Evolutionary conservation across 768 basidiomycete genomes (phyloP).

Genomic region (Zangia roseola): DNA sequence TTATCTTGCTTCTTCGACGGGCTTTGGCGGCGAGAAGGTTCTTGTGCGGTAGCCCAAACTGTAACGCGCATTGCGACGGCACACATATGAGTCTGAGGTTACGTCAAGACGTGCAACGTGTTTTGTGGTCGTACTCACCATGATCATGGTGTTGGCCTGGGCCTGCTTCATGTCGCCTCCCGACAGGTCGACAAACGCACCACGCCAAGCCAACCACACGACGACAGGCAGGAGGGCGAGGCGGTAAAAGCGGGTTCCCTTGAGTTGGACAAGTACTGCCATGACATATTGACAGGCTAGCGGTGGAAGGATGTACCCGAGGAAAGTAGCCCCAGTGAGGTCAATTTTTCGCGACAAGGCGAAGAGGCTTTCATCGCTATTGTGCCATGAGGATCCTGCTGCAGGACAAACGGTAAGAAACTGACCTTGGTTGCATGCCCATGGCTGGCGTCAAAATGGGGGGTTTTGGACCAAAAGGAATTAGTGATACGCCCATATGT

Average conservation of each 20-base stretch:
- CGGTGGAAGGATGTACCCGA: slow-evolving; percentile 40
- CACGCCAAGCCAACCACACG: slow-evolving; percentile 43
- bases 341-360: slow-evolving; percentile 4
- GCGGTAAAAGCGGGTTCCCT: slow-evolving; percentile 40
- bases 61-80: slow-evolving; percentile 11
- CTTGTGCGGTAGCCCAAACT: slow-evolving; percentile 16
- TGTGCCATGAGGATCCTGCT: not conserved
- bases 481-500: not conserved
- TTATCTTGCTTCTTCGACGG: not conserved
- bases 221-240: slow-evolving; percentile 48
- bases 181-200: slow-evolving; percentile 25
- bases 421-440: slow-evolving; percentile 5
- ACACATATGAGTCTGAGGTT: slow-evolving; percentile 13
- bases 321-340: slow-evolving; percentile 23
- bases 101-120: not conserved
- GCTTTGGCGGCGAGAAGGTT: slow-evolving; percentile 12
- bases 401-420: not conserved
- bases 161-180: slow-evolving; percentile 16
- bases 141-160: slow-evolving; percentile 11
- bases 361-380: not conserved
- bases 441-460: not conserved
- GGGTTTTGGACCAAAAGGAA: not conserved
- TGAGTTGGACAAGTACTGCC: slow-evolving; percentile 50
- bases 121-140: slow-evolving; percentile 11
- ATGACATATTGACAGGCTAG: slow-evolving; percentile 46